These are phyloP conservation scores for Paracorniculantispora psalliotae DNA, from an alignment of 2,329 filamentous ascomycete genomes.

Conservation along the genomic window DNA sequence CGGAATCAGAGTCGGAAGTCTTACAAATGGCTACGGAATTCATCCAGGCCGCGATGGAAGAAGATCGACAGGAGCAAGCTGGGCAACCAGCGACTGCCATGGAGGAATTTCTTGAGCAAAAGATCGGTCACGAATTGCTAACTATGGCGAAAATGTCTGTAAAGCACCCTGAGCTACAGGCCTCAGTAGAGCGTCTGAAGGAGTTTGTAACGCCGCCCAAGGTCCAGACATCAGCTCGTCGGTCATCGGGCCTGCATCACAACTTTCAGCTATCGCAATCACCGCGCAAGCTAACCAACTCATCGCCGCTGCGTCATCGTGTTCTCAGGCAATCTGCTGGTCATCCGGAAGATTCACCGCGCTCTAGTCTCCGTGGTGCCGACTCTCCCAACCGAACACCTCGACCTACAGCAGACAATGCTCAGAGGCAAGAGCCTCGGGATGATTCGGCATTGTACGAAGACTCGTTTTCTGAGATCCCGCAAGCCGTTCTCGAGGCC, in stretches of 20 bases:
- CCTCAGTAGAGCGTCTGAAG: not conserved
- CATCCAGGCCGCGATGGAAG: not conserved
- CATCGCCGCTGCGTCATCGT: slow-evolving; percentile 29
- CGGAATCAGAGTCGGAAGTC: not conserved
- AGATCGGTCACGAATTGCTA: not conserved
- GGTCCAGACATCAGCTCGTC: slow-evolving; percentile 14
- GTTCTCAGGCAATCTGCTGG: slow-evolving; percentile 23
- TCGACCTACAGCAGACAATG: not conserved
- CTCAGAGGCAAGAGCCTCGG: not conserved
- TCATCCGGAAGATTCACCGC: not conserved
- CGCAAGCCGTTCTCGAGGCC: slow-evolving; percentile 44
- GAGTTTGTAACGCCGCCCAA: too few species aligned
- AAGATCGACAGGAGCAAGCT: not conserved
- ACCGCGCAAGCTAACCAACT: slow-evolving; percentile 9
- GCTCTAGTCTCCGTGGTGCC: not conserved
- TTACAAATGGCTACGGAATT: not conserved
- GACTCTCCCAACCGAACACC: slow-evolving; percentile 6
- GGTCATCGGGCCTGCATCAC: slow-evolving; percentile 16
- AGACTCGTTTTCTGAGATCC: slow-evolving; percentile 55
- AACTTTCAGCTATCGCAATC: not conserved
- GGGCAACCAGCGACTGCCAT: slow-evolving; percentile 1
- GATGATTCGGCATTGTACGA: slow-evolving; percentile 38
- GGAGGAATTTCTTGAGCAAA: not conserved
- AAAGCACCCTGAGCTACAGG: not conserved
- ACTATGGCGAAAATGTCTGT: not conserved